phyloP scores from a whole-genome alignment of 352 stramenopile genomes.

The Phytophthora foliorum region DNA sequence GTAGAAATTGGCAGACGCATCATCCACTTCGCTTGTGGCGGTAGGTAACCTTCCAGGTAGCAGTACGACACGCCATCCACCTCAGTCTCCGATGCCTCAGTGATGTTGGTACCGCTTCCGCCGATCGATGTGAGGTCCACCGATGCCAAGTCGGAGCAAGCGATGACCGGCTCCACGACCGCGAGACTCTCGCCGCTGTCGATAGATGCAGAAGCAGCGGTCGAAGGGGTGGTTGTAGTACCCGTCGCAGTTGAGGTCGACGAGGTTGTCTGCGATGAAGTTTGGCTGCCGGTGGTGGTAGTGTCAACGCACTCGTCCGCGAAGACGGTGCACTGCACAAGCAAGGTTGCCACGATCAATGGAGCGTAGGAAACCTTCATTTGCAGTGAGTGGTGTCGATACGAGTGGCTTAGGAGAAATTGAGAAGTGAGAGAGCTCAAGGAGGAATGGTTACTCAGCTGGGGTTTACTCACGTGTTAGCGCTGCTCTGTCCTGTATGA shows the following conservation, averaged over 20 bases:
- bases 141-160: conserved; percentile 31
- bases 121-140: conserved; percentile 36
- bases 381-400: background rate
- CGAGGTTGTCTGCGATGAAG: background rate
- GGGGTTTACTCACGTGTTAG: background rate
- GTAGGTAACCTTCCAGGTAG: conserved; percentile 41
- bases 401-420: background rate
- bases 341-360: conserved; percentile 4
- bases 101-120: conserved; percentile 33
- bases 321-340: conserved; percentile 9
- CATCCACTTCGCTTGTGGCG: conserved; percentile 41
- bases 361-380: conserved; percentile 26
- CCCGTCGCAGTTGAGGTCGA: background rate
- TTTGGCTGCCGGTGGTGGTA: conserved; percentile 10
- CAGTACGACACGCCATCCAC: conserved; percentile 42
- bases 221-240: background rate
- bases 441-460: too few relatives aligned
- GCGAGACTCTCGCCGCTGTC: conserved; percentile 31
- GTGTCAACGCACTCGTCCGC: conserved; percentile 27
- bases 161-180: conserved; percentile 30
- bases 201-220: conserved; percentile 7
- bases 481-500: background rate
- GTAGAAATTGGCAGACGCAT: conserved; percentile 39
- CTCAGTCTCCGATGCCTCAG: conserved; percentile 28
- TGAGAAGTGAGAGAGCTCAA: background rate